Percentiles rank a stretch among this genome's conserved stretches.
Evolutionary conservation across 768 basidiomycete genomes (phyloP).

Genomic region (Suillus bovinus): DNA sequence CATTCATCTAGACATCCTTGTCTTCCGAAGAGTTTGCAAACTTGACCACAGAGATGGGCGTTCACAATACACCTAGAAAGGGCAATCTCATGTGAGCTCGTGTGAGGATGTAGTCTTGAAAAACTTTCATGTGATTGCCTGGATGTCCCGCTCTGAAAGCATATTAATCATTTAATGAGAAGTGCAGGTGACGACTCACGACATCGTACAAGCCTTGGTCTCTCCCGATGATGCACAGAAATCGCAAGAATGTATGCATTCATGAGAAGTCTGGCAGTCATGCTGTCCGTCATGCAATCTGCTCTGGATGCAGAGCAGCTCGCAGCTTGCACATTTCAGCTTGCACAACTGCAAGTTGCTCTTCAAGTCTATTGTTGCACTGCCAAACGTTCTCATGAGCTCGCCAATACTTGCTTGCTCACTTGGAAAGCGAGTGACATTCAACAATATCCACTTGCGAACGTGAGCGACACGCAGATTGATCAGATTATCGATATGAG

Average conservation of each 20-base stretch:
- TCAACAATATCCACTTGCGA: conserved; percentile 49
- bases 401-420: conserved; percentile 46
- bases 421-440: conserved; percentile 47
- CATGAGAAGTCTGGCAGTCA: conserved; percentile 51
- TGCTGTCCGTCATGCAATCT: conserved; percentile 48
- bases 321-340: conserved; percentile 47
- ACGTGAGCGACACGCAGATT: conserved; percentile 50
- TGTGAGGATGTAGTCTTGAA: not conserved
- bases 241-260: conserved; percentile 45
- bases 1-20: conserved; percentile 56
- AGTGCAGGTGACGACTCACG: conserved; percentile 36
- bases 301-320: conserved; percentile 47
- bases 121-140: conserved; percentile 49
- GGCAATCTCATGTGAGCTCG: not conserved
- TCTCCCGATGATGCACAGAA: conserved; percentile 37
- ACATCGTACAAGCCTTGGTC: conserved; percentile 43
- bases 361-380: conserved; percentile 44
- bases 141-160: conserved; percentile 56
- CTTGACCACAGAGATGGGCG: conserved; percentile 54
- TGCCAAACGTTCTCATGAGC: conserved; percentile 45
- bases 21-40: conserved; percentile 46
- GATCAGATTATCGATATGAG: conserved; percentile 41
- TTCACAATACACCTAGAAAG: conserved; percentile 48
- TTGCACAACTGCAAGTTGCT: conserved; percentile 50
- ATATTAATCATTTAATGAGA: not conserved